phyloP scores from a whole-genome alignment of 2,329 filamentous ascomycete species.

The Aspergillus thermomutatus region DNA sequence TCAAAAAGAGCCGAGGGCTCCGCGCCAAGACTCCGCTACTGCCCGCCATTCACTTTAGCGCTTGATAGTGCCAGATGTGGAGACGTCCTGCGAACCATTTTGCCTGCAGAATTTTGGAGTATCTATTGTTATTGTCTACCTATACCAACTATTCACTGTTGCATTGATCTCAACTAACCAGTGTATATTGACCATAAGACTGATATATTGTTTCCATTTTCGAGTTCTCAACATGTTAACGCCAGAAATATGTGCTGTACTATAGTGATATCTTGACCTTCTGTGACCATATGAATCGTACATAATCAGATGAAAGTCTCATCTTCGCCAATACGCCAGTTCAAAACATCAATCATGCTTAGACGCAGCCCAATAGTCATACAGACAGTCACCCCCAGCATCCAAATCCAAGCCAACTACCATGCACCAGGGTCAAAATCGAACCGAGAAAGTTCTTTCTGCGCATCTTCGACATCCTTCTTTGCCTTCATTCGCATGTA shows the following conservation, averaged over 20 bases:
- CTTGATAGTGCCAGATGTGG: background rate
- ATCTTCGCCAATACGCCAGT: slow-evolving; percentile 11
- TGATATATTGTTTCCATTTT: background rate
- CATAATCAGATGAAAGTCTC: background rate
- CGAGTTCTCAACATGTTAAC: background rate
- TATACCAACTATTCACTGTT: background rate
- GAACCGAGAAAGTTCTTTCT: slow-evolving; percentile 85
- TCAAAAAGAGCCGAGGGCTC: background rate
- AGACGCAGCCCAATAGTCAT: slow-evolving; percentile 9
- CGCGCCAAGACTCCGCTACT: slow-evolving; percentile 7
- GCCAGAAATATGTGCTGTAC: background rate
- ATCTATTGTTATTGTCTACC: no score
- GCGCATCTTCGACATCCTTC: slow-evolving; percentile 95
- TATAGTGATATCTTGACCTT: background rate
- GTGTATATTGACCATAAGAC: background rate
- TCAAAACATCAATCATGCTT: background rate
- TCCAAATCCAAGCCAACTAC: slow-evolving; percentile 31
- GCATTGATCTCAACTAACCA: no score
- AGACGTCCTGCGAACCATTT: background rate
- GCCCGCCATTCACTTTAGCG: background rate
- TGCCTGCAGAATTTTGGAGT: background rate
- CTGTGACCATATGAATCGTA: background rate
- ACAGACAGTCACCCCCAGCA: slow-evolving; percentile 2
- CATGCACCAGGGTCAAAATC: slow-evolving; percentile 77
- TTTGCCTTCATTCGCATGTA: slow-evolving; percentile 99